Conservation (phyloP, 1,139 yeast genomes). For the Kurtzmaniella quercitrusa region DNA sequence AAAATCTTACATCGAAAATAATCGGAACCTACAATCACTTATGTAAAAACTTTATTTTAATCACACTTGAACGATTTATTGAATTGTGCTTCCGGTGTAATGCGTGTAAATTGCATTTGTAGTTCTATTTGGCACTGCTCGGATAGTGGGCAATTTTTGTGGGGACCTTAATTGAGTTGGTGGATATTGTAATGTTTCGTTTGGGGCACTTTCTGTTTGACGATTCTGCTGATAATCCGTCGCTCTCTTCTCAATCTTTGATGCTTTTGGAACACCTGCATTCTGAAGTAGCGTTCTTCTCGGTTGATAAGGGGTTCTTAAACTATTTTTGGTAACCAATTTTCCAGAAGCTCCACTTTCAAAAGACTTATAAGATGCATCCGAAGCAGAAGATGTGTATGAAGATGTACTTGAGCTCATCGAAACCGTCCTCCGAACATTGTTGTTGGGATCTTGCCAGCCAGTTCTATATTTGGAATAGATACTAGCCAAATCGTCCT, state of each 20-base stretch:
- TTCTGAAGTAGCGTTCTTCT: slow-evolving; percentile 4
- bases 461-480: slow-evolving; percentile 41
- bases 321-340: not conserved
- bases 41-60: too few species aligned
- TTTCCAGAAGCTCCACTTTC: slow-evolving; percentile 13
- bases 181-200: too few species aligned
- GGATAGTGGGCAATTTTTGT: too few species aligned
- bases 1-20: too few species aligned
- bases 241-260: not conserved
- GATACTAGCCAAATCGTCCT: slow-evolving; percentile 35
- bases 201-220: not conserved
- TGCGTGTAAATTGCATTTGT: too few species aligned
- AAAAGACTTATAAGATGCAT: slow-evolving; percentile 15
- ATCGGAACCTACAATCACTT: too few species aligned
- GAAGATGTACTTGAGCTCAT: slow-evolving; percentile 10
- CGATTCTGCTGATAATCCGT: not conserved
- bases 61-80: too few species aligned
- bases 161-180: too few species aligned
- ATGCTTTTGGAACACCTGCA: slow-evolving; percentile 3
- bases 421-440: slow-evolving; percentile 10
- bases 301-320: slow-evolving; percentile 1
- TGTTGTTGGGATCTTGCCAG: slow-evolving; percentile 25
- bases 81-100: too few species aligned
- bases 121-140: too few species aligned
- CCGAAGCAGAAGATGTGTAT: slow-evolving; percentile 10